Base-by-base conservation (phyloP, 2,329 filamentous ascomycete genomes). In the Pseudogymnoascus verrucosus region DNA sequence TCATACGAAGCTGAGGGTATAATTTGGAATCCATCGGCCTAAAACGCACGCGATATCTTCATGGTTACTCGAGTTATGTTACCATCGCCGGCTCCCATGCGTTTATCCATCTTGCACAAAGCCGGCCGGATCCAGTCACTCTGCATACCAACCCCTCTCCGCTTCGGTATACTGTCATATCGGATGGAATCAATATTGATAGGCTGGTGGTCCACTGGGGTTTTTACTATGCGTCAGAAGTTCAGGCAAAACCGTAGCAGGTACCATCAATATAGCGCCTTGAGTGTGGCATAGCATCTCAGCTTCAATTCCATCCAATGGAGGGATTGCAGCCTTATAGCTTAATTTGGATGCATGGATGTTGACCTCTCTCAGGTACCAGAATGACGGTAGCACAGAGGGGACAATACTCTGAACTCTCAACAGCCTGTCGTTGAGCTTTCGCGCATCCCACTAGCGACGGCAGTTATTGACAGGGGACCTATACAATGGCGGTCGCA, bases 401-500 rank as follows among this genome's bases (percentile, higher is more conserved):
- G 51, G 7, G 16, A 34, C n/a, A 57, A 34, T 34, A 16, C n/a
- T 28, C 51, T 14, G 51, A 57, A 16, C n/a, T 28, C 51, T 14
- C 28, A 57, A 36, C 10, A 21, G 51, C 28, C 51, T 36, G 28
- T 14, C n/a, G 28, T 12, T 12, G 51, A 34, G 16, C 28, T 34
- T 21, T 34, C n/a, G 12, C 6, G 47, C 26, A 34, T 57, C 47
- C 4, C 4, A 21, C 51, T 57, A 57, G 28, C 28, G 51, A 34
- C 28, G 51, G 26, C 51, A 57, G 28, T 57, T 57, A 34, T 57
- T 57, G 51, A 57, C 51, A 57, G 51, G 51, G 51, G 28, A 5
- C 51, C 51, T 57, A 57, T 57, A 57, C 10, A 57, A 57, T 19
- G 16, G 28, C n/a, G 16, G 51, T 19, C 16, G 16, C 26, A 21